Evolutionary conservation across 2,329 filamentous ascomycete genomes (phyloP).

Genomic region (Ceratocystis albifundus): DNA sequence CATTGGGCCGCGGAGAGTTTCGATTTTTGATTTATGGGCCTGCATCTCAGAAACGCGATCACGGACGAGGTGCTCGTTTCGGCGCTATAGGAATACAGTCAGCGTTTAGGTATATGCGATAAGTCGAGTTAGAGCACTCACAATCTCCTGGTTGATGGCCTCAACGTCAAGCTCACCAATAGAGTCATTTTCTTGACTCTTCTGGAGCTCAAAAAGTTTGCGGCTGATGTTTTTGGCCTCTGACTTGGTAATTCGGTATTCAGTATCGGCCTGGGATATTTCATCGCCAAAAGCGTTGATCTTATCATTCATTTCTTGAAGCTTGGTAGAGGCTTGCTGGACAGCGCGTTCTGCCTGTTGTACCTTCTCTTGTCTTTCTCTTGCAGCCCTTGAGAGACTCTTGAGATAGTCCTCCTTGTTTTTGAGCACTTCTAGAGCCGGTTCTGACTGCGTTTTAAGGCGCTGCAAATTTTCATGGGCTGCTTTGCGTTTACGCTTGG

Average conservation of each 20-base stretch:
- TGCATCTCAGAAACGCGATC: slow-evolving; percentile 32
- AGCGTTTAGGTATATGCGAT: slow-evolving; percentile 26
- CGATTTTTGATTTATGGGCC: background rate
- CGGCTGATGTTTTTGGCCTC: slow-evolving; percentile 19
- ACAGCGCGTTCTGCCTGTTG: slow-evolving; percentile 10
- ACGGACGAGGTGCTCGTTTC: slow-evolving; percentile 40
- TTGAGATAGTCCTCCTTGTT: slow-evolving; percentile 20
- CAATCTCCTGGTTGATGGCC: slow-evolving; percentile 62
- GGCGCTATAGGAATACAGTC: slow-evolving; percentile 29
- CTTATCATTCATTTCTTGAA: slow-evolving; percentile 17
- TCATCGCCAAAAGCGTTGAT: slow-evolving; percentile 22
- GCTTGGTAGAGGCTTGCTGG: background rate
- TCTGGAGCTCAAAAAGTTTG: slow-evolving; percentile 34
- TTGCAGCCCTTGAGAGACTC: slow-evolving; percentile 3
- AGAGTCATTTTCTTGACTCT: slow-evolving; percentile 47
- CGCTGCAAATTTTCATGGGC: slow-evolving; percentile 28
- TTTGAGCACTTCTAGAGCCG: slow-evolving; percentile 19
- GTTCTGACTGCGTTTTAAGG: slow-evolving; percentile 18
- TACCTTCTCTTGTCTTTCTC: background rate
- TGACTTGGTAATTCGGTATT: slow-evolving; percentile 16
- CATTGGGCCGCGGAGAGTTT: slow-evolving; percentile 3
- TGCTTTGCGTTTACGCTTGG: slow-evolving; percentile 39
- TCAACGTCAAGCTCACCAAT: slow-evolving; percentile 56
- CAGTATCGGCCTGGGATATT: slow-evolving; percentile 29
- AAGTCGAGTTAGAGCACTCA: slow-evolving; percentile 33